Conservation (phyloP, 2,329 filamentous ascomycete species). For the Exophiala viscosa region DNA sequence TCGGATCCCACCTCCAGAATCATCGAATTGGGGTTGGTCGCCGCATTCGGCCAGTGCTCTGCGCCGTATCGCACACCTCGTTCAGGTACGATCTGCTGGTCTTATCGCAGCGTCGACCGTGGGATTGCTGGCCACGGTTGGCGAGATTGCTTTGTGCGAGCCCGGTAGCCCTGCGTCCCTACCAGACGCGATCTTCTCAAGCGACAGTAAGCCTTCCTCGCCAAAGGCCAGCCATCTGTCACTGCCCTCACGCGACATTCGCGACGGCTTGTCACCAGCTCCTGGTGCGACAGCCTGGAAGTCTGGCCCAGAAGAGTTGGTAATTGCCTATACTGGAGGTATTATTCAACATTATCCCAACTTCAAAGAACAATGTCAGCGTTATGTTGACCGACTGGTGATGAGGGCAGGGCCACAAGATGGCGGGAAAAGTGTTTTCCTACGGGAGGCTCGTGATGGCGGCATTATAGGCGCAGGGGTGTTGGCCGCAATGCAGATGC, state of each 20-base stretch:
- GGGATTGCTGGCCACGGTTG: slow-evolving; percentile 65
- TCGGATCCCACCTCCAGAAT: slow-evolving; percentile 51
- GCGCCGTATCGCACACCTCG: slow-evolving; percentile 64
- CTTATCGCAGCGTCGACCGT: slow-evolving; percentile 70
- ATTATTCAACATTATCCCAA: slow-evolving; percentile 77
- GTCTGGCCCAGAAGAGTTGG: slow-evolving; percentile 55
- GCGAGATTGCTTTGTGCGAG: slow-evolving; percentile 51
- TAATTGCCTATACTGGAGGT: slow-evolving; percentile 75
- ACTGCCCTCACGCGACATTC: slow-evolving; percentile 5
- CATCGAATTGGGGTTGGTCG: slow-evolving; percentile 59
- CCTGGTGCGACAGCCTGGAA: slow-evolving; percentile 24
- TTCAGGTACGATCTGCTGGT: slow-evolving; percentile 68
- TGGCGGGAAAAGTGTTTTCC: slow-evolving; percentile 48
- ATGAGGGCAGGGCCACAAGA: slow-evolving; percentile 44
- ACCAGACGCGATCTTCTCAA: slow-evolving; percentile 13
- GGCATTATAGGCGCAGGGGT: slow-evolving; percentile 57
- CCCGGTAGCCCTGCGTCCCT: slow-evolving; percentile 17
- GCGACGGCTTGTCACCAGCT: slow-evolving; percentile 24
- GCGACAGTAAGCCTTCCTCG: slow-evolving; percentile 20
- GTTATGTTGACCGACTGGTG: slow-evolving; percentile 59
- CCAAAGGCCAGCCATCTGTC: slow-evolving; percentile 13
- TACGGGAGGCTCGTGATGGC: slow-evolving; percentile 52
- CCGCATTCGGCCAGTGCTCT: slow-evolving; percentile 56
- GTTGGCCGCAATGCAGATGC: slow-evolving; percentile 47
- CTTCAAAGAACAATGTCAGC: slow-evolving; percentile 66